phyloP scores from a whole-genome alignment of 495 filamentous ascomycete species.

The Aspergillus taichungensis region DNA sequence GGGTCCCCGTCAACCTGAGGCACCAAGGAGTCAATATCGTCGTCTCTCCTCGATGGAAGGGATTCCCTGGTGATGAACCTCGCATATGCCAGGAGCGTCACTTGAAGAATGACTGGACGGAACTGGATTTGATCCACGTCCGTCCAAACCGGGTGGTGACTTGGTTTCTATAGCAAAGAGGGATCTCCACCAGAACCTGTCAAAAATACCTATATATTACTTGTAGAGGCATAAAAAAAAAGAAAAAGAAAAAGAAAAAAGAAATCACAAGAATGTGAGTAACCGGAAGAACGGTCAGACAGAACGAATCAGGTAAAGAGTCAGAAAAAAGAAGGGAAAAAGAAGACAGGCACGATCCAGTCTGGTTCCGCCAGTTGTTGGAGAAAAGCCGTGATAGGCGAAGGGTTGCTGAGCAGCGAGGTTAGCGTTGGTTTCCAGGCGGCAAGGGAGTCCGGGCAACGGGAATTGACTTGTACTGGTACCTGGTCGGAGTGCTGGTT shows the following conservation, averaged over 20 bases:
- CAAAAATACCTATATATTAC: no score
- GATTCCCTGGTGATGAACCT: no score
- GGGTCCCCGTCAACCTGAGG: no score
- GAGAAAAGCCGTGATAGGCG: conserved; percentile 36
- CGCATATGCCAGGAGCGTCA: no score
- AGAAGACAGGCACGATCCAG: conserved; percentile 20
- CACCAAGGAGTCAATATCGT: no score
- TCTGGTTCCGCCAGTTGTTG: conserved; percentile 21
- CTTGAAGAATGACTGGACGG: no score
- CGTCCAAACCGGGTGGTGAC: background rate
- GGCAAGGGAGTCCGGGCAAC: conserved; percentile 43
- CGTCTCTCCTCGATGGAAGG: no score
- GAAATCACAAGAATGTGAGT: background rate
- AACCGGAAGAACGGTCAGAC: no score
- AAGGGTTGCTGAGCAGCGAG: conserved; percentile 26
- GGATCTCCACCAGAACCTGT: background rate
- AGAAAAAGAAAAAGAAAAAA: conserved; percentile 1
- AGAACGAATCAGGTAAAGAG: no score
- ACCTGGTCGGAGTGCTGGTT: conserved; percentile 5
- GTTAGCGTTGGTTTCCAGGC: conserved; percentile 26
- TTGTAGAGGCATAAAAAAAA: no score
- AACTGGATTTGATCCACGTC: background rate
- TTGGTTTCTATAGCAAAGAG: background rate
- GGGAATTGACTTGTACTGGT: conserved; percentile 4
- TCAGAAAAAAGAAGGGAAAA: no score